Evolutionary conservation across 768 basidiomycete genomes (phyloP).

Genomic region (Trametopsis cervina): DNA sequence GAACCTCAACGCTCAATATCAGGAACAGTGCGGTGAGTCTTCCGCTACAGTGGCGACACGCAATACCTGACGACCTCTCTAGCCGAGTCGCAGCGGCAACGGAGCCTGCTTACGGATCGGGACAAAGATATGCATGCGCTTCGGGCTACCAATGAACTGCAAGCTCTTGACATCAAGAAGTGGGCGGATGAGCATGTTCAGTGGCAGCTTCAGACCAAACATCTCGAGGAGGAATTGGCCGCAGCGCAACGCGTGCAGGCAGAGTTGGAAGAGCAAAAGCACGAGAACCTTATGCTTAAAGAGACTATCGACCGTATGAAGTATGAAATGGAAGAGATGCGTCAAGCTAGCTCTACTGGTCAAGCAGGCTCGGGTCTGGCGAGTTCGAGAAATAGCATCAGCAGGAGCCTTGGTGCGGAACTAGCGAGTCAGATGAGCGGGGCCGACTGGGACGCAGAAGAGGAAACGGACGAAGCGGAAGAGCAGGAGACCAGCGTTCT

Average conservation of each 20-base stretch:
- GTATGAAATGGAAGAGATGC: conserved; percentile 90
- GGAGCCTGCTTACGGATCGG: conserved; percentile 63
- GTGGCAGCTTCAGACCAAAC: conserved; percentile 63
- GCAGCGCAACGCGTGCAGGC: conserved; percentile 66
- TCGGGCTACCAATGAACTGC: conserved; percentile 51
- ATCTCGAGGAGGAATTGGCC: conserved; percentile 66
- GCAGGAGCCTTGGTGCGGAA: conserved; percentile 73
- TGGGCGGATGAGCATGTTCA: conserved; percentile 59
- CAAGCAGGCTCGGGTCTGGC: conserved; percentile 32
- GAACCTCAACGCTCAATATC: conserved; percentile 79
- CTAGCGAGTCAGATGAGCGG: conserved; percentile 55
- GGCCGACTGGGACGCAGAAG: conserved; percentile 32
- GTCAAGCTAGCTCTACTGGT: conserved; percentile 37
- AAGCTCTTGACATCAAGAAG: conserved; percentile 61
- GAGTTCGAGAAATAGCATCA: conserved; percentile 52
- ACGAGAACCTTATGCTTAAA: conserved; percentile 87
- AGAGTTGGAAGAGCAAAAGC: conserved; percentile 86
- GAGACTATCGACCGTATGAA: conserved; percentile 95
- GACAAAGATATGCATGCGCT: conserved; percentile 66
- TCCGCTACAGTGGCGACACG: background rate
- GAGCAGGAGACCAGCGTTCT: conserved; percentile 31
- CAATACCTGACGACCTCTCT: background rate
- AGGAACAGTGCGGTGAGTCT: conserved; percentile 77
- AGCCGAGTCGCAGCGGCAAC: conserved; percentile 77
- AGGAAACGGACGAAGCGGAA: conserved; percentile 25